Base-by-base conservation (phyloP, 345 rosid genomes). In the Erodium maritimum region DNA sequence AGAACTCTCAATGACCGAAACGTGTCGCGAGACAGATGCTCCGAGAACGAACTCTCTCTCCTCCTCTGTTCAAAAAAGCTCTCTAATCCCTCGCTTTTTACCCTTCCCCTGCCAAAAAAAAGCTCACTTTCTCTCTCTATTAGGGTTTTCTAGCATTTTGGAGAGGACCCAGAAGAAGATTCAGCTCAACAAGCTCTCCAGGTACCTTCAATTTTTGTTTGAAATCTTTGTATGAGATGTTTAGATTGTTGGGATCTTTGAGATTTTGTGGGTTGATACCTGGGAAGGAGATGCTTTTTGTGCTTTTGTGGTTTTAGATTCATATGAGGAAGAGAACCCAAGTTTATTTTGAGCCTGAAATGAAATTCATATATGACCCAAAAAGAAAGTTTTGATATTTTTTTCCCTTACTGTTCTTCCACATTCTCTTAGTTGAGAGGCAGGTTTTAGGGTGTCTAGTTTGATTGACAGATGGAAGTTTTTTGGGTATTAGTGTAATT, bases 1-100 rank as follows among this genome's bases (percentile, higher is more conserved):
- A 61, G 65, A 59, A 34, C 65, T 48, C 60, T 52, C 56, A 42
- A 23, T 19, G 34, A 0, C 0, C 1, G 64, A 67, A 68, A 76
- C 66, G 72, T 66, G 72, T 55, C 45, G 58, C 8, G 3, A 42
- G 48, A 42, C 48, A 42, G 48, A 9, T 42, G 2, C 48, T 14
- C 48, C 2, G 21, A n/a, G 51, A 67, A 57, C 25, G 11, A 34
- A 45, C 55, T 61, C 19, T 61, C 19, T 65, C 59, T 58, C 33
- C 61, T 50, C 53, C 50, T 21, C 24, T 48, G 17, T 23, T 42
- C 51, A 42, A 17, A 51, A 29, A 29, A 19, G 48, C 48, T 42
- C 48, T 42, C 16, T 42, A 16, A 29, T 7, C 48, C 14, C 14
- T 42, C 48, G 14, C 17, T 12, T 42, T 12, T 42, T 42, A 3